These are phyloP conservation scores for Boletus eberwhitei DNA, from an alignment of 768 basidiomycete genomes.

Conservation along the genomic window DNA sequence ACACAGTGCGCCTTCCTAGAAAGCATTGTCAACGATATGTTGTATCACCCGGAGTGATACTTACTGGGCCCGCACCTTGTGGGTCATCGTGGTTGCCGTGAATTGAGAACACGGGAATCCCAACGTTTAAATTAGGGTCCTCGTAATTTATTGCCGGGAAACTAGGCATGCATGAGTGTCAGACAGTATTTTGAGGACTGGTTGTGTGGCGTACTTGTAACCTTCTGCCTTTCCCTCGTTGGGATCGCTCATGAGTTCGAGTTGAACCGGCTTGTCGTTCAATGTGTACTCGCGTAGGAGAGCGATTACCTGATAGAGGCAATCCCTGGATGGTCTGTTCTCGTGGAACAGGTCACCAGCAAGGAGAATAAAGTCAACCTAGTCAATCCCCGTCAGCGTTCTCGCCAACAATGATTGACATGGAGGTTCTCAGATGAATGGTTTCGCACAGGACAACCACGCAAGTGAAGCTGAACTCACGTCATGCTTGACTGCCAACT, in stretches of 20 bases:
- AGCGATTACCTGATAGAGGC: constrained; percentile 84
- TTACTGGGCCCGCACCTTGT: constrained; percentile 87
- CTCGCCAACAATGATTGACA: neutral
- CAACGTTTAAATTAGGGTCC: constrained; percentile 91
- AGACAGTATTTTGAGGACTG: neutral
- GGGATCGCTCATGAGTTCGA: constrained; percentile 92
- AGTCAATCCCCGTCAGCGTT: constrained; percentile 2
- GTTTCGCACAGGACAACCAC: neutral
- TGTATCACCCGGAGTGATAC: constrained; percentile 25
- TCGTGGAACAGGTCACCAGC: constrained; percentile 98
- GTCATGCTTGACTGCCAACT: constrained; percentile 84
- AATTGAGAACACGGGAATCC: constrained; percentile 97
- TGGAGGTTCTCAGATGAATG: neutral
- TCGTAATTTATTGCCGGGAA: constrained; percentile 98
- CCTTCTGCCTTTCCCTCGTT: constrained; percentile 83
- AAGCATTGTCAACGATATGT: neutral
- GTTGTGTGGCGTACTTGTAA: constrained; percentile 58
- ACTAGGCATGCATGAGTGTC: constrained; percentile 38
- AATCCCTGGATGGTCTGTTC: constrained; percentile 89
- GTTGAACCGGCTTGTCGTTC: constrained; percentile 82
- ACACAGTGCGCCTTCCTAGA: constrained; percentile 89
- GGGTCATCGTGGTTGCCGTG: constrained; percentile 99
- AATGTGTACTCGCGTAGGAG: constrained; percentile 88
- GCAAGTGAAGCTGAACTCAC: constrained; percentile 43
- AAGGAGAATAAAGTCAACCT: constrained; percentile 96